Percentiles rank a stretch among this genome's conserved stretches.
Evolutionary conservation across 1,139 yeast genomes (phyloP).

Genomic region (Hyphopichia fennica): DNA sequence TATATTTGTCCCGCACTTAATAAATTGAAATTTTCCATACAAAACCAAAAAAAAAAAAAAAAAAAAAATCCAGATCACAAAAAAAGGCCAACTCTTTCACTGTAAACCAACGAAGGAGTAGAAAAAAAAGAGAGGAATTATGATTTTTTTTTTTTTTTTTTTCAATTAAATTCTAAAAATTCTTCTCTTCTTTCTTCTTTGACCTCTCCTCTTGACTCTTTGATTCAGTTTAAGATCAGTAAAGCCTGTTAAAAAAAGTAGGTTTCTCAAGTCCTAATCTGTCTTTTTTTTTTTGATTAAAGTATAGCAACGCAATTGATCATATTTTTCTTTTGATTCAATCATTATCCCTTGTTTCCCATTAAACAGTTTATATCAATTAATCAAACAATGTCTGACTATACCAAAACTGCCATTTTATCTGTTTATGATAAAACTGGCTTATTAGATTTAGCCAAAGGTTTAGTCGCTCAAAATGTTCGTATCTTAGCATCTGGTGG

Average conservation of each 20-base stretch:
- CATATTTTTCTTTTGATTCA: neutral
- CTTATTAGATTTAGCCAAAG: constrained; percentile 91
- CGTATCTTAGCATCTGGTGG: constrained; percentile 97
- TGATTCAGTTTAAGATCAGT: neutral
- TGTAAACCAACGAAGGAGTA: neutral
- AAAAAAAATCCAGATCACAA: neutral
- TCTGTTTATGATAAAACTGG: constrained; percentile 99
- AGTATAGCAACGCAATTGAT: neutral
- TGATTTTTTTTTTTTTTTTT: neutral
- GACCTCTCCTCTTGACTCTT: neutral
- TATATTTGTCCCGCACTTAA: neutral
- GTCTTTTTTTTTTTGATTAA: neutral
- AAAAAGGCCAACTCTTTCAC: too few species aligned
- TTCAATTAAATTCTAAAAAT: too few species aligned
- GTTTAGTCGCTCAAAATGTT: constrained; percentile 82
- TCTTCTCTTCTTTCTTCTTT: too few species aligned
- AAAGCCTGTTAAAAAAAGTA: too few species aligned
- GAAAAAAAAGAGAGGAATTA: neutral
- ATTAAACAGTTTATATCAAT: neutral
- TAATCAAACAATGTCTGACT: constrained; percentile 26
- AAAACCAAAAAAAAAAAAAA: neutral
- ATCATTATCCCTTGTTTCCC: neutral
- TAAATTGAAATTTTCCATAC: neutral
- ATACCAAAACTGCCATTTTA: constrained; percentile 83
- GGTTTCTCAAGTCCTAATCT: neutral